Percentiles rank a stretch among this genome's conserved stretches.
Evolutionary conservation across 2,329 filamentous ascomycete species (phyloP).

Genomic region (Pestalotiopsis sp.): DNA sequence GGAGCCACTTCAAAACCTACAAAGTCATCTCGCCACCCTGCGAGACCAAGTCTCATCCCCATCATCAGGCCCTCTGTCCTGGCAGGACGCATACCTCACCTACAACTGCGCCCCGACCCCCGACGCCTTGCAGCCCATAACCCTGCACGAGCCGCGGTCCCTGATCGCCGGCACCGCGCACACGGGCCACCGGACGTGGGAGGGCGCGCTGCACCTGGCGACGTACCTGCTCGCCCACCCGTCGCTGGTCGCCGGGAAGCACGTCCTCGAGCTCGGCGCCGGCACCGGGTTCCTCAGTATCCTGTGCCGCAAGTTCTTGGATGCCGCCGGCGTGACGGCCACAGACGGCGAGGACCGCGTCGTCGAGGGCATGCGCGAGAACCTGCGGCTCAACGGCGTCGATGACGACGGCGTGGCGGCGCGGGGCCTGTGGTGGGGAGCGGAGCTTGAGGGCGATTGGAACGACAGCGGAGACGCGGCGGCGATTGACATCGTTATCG

Average conservation of each 20-base stretch:
- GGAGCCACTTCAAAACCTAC: slow-evolving; percentile 66
- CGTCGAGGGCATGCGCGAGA: slow-evolving; percentile 52
- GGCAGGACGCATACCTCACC: slow-evolving; percentile 63
- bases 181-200: slow-evolving; percentile 71
- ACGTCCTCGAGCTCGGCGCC: slow-evolving; percentile 65
- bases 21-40: slow-evolving; percentile 55
- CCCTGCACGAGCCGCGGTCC: slow-evolving; percentile 56
- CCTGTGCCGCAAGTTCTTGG: slow-evolving; percentile 60
- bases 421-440: not conserved
- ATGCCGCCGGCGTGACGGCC: slow-evolving; percentile 52
- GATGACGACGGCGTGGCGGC: not conserved
- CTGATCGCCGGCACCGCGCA: slow-evolving; percentile 59
- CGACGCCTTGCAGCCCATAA: slow-evolving; percentile 37
- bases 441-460: not conserved
- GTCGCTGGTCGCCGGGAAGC: slow-evolving; percentile 49
- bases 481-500: slow-evolving; percentile 65
- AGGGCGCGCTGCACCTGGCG: slow-evolving; percentile 66
- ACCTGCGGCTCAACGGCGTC: slow-evolving; percentile 51
- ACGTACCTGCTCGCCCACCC: slow-evolving; percentile 56
- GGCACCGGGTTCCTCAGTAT: slow-evolving; percentile 69
- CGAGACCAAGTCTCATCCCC: slow-evolving; percentile 40
- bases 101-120: slow-evolving; percentile 47
- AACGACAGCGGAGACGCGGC: slow-evolving; percentile 35
- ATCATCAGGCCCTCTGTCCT: slow-evolving; percentile 38
- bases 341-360: slow-evolving; percentile 65